phyloP scores from a whole-genome alignment of 2,329 filamentous ascomycete species.

The Epichloe uncinata region DNA sequence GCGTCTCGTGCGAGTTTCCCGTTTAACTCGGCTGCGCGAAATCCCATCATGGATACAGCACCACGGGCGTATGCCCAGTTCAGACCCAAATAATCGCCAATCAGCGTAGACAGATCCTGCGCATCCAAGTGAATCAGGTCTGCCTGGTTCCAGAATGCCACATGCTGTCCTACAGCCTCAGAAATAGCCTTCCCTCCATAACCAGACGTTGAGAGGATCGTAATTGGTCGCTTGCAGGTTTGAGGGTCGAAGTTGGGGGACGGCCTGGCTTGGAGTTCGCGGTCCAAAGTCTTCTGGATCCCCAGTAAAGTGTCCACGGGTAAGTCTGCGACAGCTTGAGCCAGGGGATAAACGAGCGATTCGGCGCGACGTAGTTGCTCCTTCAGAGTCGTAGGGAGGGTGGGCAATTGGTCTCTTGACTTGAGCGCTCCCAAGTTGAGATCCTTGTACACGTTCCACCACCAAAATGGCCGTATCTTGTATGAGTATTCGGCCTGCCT shows the following conservation, averaged over 20 bases:
- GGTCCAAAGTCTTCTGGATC: constrained; percentile 15
- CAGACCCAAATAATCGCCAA: constrained; percentile 57
- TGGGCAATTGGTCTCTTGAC: constrained; percentile 18
- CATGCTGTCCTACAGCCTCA: constrained; percentile 42
- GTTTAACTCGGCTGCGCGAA: constrained; percentile 40
- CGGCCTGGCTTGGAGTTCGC: constrained; percentile 16
- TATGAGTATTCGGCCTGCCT: constrained; percentile 21
- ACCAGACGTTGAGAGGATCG: constrained; percentile 23
- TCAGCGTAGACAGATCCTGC: constrained; percentile 54
- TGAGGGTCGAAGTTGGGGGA: constrained; percentile 19
- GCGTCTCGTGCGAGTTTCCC: constrained; percentile 38
- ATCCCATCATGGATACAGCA: constrained; percentile 40
- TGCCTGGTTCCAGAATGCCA: constrained; percentile 47
- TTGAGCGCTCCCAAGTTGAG: constrained; percentile 17
- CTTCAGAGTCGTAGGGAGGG: constrained; percentile 14
- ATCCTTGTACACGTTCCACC: constrained; percentile 26
- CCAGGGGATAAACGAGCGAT: constrained; percentile 18
- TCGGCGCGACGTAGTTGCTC: constrained; percentile 18
- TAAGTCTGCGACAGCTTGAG: constrained; percentile 22
- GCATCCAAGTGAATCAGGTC: constrained; percentile 57
- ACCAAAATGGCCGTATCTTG: constrained; percentile 24
- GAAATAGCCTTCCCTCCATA: constrained; percentile 25
- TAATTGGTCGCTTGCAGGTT: constrained; percentile 24
- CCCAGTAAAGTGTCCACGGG: constrained; percentile 20
- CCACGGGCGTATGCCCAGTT: constrained; percentile 35